Evolutionary conservation across 163 green algal species (phyloP).

Genomic region (Coccomyxa subellipsoidea): DNA sequence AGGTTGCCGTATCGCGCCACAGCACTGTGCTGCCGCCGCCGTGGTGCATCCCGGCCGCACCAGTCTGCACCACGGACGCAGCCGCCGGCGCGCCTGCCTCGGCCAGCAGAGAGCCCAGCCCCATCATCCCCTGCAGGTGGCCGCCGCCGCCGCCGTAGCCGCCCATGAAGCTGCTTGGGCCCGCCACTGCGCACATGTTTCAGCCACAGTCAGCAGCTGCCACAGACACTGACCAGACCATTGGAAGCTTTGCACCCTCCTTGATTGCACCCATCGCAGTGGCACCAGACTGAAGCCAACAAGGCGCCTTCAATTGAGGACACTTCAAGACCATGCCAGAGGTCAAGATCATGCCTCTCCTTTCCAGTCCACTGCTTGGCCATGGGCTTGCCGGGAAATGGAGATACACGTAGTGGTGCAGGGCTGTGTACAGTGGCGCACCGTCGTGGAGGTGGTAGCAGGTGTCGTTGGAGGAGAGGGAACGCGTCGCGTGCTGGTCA

Average conservation of each 20-base stretch:
- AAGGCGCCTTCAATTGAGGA: too few species aligned
- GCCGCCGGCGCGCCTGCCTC: not conserved
- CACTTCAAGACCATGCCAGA: too few species aligned
- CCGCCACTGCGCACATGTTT: not conserved
- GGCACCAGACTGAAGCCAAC: too few species aligned
- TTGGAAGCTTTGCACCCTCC: too few species aligned
- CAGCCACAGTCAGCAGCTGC: not conserved
- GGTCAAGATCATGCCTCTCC: too few species aligned
- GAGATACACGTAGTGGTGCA: too few species aligned
- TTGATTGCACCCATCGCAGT: too few species aligned
- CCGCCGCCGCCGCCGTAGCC: not conserved
- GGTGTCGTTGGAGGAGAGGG: constrained; percentile 10
- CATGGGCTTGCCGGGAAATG: too few species aligned
- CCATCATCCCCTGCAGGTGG: not conserved
- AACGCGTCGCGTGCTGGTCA: not conserved
- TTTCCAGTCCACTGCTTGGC: too few species aligned
- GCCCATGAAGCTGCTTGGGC: not conserved
- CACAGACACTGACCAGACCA: too few species aligned
- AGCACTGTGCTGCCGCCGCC: not conserved
- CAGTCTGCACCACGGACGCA: not conserved
- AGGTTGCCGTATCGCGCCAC: not conserved
- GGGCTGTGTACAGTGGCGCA: too few species aligned
- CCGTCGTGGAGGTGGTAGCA: not conserved
- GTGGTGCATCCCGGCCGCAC: not conserved
- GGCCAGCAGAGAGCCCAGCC: not conserved